Base-by-base conservation (phyloP, 1,284 basidiomycete species). In the Taiwanofungus camphoratus region DNA sequence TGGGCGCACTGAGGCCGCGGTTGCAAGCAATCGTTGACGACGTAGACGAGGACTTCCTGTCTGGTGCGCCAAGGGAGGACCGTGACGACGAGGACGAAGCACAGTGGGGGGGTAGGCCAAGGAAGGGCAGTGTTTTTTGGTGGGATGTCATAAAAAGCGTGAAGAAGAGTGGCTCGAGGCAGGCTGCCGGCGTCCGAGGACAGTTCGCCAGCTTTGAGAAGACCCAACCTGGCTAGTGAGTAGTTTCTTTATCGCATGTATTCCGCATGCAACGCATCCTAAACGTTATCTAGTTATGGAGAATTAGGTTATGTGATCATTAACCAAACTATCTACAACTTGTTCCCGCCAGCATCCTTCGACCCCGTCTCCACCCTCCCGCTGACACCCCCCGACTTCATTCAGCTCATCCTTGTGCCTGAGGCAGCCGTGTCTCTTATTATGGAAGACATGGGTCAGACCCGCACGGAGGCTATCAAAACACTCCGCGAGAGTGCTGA, bases 181-280 rank as follows among this genome's bases (percentile, higher is more conserved):
- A 74, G n/a, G 76, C 76, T 9, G 70, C 75, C 2, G 79, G 85
- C 23, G 73, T 87, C 36, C 74, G 70, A 35, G 84, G 76, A 2
- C 87, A 89, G 54, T 86, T 87, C 53, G 70, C 76, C 20, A 84
- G 67, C 52, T 90, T 90, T 54, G 75, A 86, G 53, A 85, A 79
- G 63, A 76, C 77, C 2, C 85, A 87, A 52, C 84, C 87, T 29
- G 87, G 87, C 67, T 90, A 90, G 87, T 90, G 56, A 67, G 87
- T 67, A 12, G 34, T n/a, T 26, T 39, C 15, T 63, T 32, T 41
- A 15, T 35, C 46, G 44, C 15, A 31, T n/a, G 16, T 41, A 5
- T 32, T 46, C 36, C 8, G 33, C n/a, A 27, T 11, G 19, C 40
- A 39, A 33, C 36, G 30, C 41, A 20, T 11, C 27, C 5, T 9